phyloP scores from a whole-genome alignment of 1,284 basidiomycete genomes.

The Fistulinella cinereoalba region DNA sequence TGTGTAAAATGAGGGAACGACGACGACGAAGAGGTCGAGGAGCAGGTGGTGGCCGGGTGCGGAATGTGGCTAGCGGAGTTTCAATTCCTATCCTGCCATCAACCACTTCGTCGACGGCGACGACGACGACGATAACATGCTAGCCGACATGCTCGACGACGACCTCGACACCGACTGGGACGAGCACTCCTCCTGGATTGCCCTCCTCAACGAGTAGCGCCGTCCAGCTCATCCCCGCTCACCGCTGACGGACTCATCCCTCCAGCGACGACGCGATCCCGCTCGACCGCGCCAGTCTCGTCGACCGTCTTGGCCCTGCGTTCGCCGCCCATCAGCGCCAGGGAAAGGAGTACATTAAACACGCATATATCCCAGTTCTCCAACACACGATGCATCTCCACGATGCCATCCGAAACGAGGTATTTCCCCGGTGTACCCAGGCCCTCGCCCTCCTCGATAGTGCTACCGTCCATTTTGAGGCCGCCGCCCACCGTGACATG shows the following conservation, averaged over 20 bases:
- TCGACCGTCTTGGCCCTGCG: slow-evolving; percentile 29
- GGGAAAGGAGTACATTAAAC: slow-evolving; percentile 19
- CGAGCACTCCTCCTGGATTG: slow-evolving; percentile 27
- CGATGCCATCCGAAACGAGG: slow-evolving; percentile 20
- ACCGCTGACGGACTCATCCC: slow-evolving; percentile 17
- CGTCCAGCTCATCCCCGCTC: neutral
- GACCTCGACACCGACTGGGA: slow-evolving; percentile 24
- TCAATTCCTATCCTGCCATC: slow-evolving; percentile 14
- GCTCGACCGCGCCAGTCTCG: slow-evolving; percentile 13
- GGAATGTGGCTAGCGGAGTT: slow-evolving; percentile 27
- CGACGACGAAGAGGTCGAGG: slow-evolving; percentile 1
- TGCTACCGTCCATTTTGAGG: slow-evolving; percentile 17
- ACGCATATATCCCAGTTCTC: slow-evolving; percentile 25
- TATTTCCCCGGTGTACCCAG: slow-evolving; percentile 17
- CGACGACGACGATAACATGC: slow-evolving; percentile 2
- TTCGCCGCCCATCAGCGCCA: slow-evolving; percentile 22
- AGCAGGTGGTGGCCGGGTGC: slow-evolving; percentile 4
- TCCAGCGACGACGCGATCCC: slow-evolving; percentile 11
- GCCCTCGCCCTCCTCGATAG: slow-evolving; percentile 20
- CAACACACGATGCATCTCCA: slow-evolving; percentile 29
- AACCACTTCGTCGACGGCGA: too few species aligned
- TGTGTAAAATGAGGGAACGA: slow-evolving; percentile 10
- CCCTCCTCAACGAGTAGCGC: slow-evolving; percentile 29
- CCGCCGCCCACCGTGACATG: slow-evolving; percentile 18
- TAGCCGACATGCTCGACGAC: slow-evolving; percentile 11